Percentiles rank a stretch among this genome's conserved stretches.
These are phyloP conservation scores for Candida sanyiensis DNA, from an alignment of 805 yeast species.

Conservation along the genomic window DNA sequence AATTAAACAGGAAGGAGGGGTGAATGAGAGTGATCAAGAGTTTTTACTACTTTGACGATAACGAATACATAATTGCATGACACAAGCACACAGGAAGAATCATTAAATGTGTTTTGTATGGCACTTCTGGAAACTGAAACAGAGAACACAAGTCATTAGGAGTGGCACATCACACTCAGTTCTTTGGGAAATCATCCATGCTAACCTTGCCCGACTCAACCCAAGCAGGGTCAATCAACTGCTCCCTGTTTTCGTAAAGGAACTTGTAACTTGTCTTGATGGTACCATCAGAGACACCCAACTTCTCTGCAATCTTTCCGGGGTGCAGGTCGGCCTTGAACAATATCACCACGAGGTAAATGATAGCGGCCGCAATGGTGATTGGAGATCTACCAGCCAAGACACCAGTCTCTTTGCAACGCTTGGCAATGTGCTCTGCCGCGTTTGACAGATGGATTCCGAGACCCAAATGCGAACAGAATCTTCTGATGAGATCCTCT, in stretches of 20 bases:
- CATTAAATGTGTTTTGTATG: too few species aligned
- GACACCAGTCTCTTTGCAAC: conserved; percentile 86
- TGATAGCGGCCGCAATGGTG: conserved; percentile 95
- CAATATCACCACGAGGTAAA: conserved; percentile 88
- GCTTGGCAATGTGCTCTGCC: conserved; percentile 87
- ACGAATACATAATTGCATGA: neutral
- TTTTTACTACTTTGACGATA: conserved; percentile 4
- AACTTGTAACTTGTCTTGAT: conserved; percentile 87
- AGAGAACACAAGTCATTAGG: too few species aligned
- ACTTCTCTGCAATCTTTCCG: conserved; percentile 76
- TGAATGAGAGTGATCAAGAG: conserved; percentile 12
- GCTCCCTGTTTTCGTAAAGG: conserved; percentile 65
- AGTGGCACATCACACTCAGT: too few species aligned
- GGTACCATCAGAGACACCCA: conserved; percentile 97
- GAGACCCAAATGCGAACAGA: conserved; percentile 91
- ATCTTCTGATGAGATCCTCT: conserved; percentile 90
- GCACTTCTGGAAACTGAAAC: too few species aligned
- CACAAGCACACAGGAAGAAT: too few species aligned
- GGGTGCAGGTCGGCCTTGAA: conserved; percentile 76
- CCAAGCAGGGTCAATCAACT: conserved; percentile 76
- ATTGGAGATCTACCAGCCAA: conserved; percentile 96
- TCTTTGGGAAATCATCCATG: conserved; percentile 33
- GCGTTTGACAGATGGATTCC: conserved; percentile 81
- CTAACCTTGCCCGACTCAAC: conserved; percentile 58
- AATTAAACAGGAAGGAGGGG: neutral